Evolutionary conservation across 2,329 filamentous ascomycete species (phyloP).

Genomic region (Arthroderma sp.): DNA sequence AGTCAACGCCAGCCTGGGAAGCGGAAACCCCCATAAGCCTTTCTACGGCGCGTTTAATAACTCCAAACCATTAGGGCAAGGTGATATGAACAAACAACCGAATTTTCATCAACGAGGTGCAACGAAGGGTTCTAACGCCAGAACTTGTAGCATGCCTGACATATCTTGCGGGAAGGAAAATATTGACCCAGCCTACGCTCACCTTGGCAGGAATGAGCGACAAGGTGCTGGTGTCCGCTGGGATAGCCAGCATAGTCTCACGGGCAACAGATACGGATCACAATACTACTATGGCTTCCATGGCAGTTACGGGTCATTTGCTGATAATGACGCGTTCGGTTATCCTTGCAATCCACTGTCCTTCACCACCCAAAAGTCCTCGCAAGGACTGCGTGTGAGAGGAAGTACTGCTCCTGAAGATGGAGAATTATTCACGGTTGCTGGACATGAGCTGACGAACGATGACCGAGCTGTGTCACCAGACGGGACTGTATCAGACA

Average conservation of each 20-base stretch:
- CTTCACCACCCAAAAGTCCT: slow-evolving; percentile 10
- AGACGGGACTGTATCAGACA: slow-evolving; percentile 23
- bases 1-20: background rate
- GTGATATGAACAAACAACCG: too few species aligned
- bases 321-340: slow-evolving; percentile 15
- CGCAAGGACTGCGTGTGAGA: too few species aligned
- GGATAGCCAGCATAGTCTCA: slow-evolving; percentile 10
- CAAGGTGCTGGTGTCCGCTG: slow-evolving; percentile 16
- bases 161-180: slow-evolving; percentile 23
- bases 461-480: slow-evolving; percentile 16
- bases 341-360: slow-evolving; percentile 24
- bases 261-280: slow-evolving; percentile 14
- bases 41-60: slow-evolving; percentile 2
- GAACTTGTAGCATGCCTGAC: slow-evolving; percentile 8
- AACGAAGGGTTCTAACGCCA: slow-evolving; percentile 1
- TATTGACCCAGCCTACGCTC: slow-evolving; percentile 21
- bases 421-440: slow-evolving; percentile 4
- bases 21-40: background rate
- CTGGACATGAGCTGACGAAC: slow-evolving; percentile 11
- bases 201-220: slow-evolving; percentile 13
- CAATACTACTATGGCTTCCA: slow-evolving; percentile 17
- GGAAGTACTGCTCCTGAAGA: too few species aligned
- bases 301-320: slow-evolving; percentile 14
- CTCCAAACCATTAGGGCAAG: background rate
- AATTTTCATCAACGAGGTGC: too few species aligned